Conservation (phyloP, 208 protist species). For the Wallacemonas sp. region DNA sequence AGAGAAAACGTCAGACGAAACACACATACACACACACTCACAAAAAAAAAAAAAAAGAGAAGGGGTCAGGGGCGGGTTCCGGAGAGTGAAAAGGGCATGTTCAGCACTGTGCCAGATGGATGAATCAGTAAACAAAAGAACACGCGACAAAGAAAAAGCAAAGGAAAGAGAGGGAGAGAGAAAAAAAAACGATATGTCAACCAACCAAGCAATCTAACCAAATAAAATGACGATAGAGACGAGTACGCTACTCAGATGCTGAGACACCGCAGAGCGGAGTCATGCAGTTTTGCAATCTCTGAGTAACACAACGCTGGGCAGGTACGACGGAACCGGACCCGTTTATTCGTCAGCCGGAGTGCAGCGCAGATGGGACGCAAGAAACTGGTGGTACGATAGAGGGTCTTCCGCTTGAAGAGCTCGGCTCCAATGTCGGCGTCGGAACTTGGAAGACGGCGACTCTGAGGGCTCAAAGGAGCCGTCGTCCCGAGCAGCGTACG, state of each 20-base stretch:
- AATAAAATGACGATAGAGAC: too few relatives aligned
- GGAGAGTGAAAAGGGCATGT: too few relatives aligned
- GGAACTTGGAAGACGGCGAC: conserved; percentile 21
- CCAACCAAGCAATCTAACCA: too few relatives aligned
- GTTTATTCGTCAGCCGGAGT: background rate
- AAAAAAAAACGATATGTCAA: too few relatives aligned
- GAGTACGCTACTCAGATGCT: too few relatives aligned
- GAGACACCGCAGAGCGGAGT: too few relatives aligned
- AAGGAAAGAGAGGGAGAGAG: too few relatives aligned
- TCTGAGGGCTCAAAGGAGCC: conserved; percentile 26
- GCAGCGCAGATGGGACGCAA: conserved; percentile 11
- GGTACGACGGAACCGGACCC: too few relatives aligned
- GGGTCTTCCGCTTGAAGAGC: conserved; percentile 62
- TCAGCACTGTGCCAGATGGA: too few relatives aligned
- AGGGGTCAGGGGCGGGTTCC: too few relatives aligned
- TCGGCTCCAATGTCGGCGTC: conserved; percentile 50
- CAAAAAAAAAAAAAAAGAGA: conserved; percentile 3
- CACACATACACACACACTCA: background rate
- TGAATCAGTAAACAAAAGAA: background rate
- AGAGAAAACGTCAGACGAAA: background rate
- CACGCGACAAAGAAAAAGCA: background rate
- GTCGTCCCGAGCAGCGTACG: conserved; percentile 34
- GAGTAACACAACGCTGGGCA: too few relatives aligned
- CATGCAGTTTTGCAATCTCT: too few relatives aligned
- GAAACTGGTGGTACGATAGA: conserved; percentile 45